Conservation (phyloP, 2,329 filamentous ascomycete genomes). For the Pyrenochaeta sp. region DNA sequence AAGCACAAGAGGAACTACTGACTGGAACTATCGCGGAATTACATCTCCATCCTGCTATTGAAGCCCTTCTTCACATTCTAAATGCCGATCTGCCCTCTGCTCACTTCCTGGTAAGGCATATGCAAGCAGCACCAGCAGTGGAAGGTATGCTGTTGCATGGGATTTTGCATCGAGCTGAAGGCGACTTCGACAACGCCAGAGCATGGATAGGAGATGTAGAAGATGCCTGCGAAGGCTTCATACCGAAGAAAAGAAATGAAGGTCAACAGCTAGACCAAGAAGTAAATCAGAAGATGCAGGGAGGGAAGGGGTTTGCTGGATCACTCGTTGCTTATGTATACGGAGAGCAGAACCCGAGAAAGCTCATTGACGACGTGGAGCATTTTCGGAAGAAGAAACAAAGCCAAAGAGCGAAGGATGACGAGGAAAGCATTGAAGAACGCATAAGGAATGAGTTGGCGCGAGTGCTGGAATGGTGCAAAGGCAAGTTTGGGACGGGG, state of each 20-base stretch:
- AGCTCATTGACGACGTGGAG: constrained; percentile 51
- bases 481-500: constrained; percentile 55
- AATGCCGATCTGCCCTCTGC: constrained; percentile 61
- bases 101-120: constrained; percentile 63
- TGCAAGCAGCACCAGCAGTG: constrained; percentile 58
- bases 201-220: constrained; percentile 59
- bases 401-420: constrained; percentile 21
- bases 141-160: constrained; percentile 63
- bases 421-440: constrained; percentile 39
- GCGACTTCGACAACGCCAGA: constrained; percentile 59
- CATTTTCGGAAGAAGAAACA: constrained; percentile 41
- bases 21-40: constrained; percentile 38
- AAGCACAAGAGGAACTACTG: constrained; percentile 16
- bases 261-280: constrained; percentile 21
- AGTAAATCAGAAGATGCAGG: constrained; percentile 8
- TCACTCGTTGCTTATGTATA: constrained; percentile 31
- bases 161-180: constrained; percentile 61
- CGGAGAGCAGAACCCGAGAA: constrained; percentile 20
- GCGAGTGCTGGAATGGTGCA: constrained; percentile 55
- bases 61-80: constrained; percentile 61
- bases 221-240: constrained; percentile 44
- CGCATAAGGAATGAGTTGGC: constrained; percentile 51
- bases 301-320: constrained; percentile 5
- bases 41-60: constrained; percentile 57
- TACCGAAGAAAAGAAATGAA: constrained; percentile 29